These are phyloP conservation scores for Aschersonia sp. DNA, from an alignment of 2,329 filamentous ascomycete genomes.

Conservation along the genomic window DNA sequence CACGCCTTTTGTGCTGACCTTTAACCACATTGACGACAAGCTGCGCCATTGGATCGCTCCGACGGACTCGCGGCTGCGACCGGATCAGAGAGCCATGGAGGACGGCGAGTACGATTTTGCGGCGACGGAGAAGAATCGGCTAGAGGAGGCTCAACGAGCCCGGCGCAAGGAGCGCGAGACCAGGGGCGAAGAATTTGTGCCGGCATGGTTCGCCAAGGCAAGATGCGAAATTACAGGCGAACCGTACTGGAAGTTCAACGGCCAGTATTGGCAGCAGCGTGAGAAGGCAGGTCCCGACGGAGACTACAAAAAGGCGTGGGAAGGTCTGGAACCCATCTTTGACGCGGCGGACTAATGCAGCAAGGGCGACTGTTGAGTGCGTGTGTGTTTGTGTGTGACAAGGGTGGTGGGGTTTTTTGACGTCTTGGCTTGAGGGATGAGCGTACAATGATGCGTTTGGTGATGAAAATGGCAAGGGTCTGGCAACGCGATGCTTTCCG, in stretches of 20 bases:
- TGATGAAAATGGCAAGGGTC: no score
- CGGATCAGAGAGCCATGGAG: constrained; percentile 96
- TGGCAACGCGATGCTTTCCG: no score
- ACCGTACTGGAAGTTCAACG: constrained; percentile 78
- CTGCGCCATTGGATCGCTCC: constrained; percentile 67
- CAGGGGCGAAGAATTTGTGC: constrained; percentile 65
- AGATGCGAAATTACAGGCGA: constrained; percentile 71
- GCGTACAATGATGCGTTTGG: no score
- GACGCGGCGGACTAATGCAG: constrained; percentile 15
- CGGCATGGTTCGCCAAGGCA: constrained; percentile 71
- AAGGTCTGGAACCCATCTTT: constrained; percentile 64
- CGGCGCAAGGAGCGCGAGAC: constrained; percentile 60
- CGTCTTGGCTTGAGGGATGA: background rate
- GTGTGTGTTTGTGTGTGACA: background rate
- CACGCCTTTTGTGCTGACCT: constrained; percentile 86
- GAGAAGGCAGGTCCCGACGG: constrained; percentile 48
- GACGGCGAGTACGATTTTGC: constrained; percentile 94
- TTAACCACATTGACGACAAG: constrained; percentile 85
- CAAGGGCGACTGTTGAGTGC: background rate
- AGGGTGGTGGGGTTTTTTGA: background rate
- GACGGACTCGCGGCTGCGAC: constrained; percentile 82
- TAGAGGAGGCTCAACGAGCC: constrained; percentile 82
- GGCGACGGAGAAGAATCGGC: constrained; percentile 81
- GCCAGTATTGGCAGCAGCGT: constrained; percentile 72
- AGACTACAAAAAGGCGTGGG: constrained; percentile 44